A percentile compares a stretch with the other conserved stretches of the same genome.
These are phyloP conservation scores for Mortierella sp. DNA, from an alignment of 371 early-diverging fungal genomes.

Conservation along the genomic window DNA sequence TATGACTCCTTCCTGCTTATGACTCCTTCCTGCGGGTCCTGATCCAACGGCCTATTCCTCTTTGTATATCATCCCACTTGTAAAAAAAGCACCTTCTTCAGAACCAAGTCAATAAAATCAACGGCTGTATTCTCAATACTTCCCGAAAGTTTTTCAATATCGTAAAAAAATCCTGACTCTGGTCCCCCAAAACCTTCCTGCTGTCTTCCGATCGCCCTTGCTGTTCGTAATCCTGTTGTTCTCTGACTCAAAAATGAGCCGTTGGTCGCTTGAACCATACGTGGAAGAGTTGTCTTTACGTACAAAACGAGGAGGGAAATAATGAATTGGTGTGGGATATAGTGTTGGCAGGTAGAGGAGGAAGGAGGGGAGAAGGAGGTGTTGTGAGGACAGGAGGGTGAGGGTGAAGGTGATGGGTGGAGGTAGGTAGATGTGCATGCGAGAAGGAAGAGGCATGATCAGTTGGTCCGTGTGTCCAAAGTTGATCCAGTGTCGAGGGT, in stretches of 20 bases:
- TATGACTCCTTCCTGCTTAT: conserved; percentile 7
- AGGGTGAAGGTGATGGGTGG: neutral
- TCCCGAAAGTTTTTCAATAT: neutral
- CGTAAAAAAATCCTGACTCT: conserved; percentile 15
- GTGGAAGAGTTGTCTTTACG: neutral
- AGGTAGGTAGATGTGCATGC: neutral
- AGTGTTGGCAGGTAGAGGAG: neutral
- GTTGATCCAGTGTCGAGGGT: neutral
- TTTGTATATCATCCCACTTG: conserved; percentile 10
- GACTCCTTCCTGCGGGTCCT: conserved; percentile 2
- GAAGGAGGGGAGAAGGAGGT: neutral
- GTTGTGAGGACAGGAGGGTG: too few relatives aligned
- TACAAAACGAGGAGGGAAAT: neutral
- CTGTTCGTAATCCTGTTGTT: too few relatives aligned
- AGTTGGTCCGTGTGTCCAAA: neutral
- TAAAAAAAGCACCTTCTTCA: neutral
- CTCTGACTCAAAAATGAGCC: too few relatives aligned
- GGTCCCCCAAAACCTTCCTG: neutral
- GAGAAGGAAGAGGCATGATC: neutral
- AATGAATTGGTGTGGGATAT: neutral
- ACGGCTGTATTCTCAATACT: neutral
- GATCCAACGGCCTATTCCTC: neutral
- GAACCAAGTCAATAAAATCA: neutral
- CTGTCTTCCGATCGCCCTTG: neutral
- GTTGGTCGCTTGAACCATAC: neutral